Conservation (phyloP, 148 eudicot genomes). For the Arbutus unedo region DNA sequence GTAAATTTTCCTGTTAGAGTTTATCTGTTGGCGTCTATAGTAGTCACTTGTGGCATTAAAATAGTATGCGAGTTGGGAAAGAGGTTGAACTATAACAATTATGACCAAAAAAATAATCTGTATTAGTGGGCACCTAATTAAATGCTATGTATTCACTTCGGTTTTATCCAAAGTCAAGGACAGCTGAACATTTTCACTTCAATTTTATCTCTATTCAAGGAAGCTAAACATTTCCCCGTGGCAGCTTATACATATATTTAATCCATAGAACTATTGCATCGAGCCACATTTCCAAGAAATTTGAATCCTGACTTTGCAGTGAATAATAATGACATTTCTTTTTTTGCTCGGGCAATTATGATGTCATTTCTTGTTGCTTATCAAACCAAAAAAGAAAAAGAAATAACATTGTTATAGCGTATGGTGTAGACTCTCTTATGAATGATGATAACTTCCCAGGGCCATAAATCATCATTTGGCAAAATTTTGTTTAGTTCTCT, state of each 20-base stretch:
- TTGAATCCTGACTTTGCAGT: background rate
- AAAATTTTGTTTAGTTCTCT: background rate
- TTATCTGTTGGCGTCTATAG: background rate
- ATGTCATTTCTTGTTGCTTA: background rate
- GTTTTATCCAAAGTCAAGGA: background rate
- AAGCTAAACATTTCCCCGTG: background rate
- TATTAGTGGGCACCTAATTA: background rate
- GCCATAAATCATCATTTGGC: background rate
- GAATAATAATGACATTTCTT: background rate
- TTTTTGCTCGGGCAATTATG: too few species aligned
- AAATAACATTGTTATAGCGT: background rate
- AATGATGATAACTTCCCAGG: background rate
- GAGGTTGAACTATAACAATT: background rate
- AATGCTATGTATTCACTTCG: background rate
- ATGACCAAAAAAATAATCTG: background rate
- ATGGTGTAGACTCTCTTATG: background rate
- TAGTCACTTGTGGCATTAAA: background rate
- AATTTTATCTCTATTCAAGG: too few species aligned
- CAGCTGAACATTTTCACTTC: background rate
- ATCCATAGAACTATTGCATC: background rate
- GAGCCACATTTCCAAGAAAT: background rate
- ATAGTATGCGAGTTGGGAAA: background rate
- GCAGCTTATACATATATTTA: background rate
- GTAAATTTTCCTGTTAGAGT: background rate
- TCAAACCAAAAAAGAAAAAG: background rate